phyloP scores from a whole-genome alignment of 75 land plant species.

The Gnetum montanum region DNA sequence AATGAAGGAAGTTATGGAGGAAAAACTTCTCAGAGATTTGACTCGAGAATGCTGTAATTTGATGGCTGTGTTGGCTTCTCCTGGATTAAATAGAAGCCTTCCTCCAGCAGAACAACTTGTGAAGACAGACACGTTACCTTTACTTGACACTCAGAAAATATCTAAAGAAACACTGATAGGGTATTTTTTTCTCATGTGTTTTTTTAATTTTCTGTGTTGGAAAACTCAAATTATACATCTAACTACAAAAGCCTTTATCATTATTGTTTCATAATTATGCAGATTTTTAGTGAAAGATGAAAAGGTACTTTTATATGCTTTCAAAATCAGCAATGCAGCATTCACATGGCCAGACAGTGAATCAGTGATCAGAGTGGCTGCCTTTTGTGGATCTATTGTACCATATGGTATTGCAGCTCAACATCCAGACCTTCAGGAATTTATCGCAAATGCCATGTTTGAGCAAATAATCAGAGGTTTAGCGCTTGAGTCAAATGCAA shows the following conservation, averaged over 20 bases:
- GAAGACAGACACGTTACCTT: conserved; percentile 21
- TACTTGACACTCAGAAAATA: conserved; percentile 34
- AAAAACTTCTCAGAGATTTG: conserved; percentile 77
- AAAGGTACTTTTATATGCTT: conserved; percentile 41
- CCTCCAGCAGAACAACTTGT: conserved; percentile 46
- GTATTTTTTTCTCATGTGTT: conserved; percentile 15
- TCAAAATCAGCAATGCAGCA: conserved; percentile 49
- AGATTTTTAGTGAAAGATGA: conserved; percentile 66
- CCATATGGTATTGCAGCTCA: conserved; percentile 37
- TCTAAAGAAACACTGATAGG: conserved; percentile 49
- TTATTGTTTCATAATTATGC: conserved; percentile 17
- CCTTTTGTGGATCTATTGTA: conserved; percentile 66
- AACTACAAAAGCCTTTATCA: neutral
- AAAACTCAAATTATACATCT: neutral
- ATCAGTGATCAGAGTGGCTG: conserved; percentile 50
- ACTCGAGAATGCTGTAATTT: conserved; percentile 81
- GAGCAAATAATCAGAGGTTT: conserved; percentile 63
- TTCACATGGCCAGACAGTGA: conserved; percentile 91
- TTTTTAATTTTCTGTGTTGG: neutral
- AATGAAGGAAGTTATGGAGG: conserved; percentile 86
- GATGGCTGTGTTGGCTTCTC: conserved; percentile 62
- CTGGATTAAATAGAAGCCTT: conserved; percentile 52
- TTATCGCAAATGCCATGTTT: conserved; percentile 77
- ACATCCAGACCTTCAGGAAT: conserved; percentile 51
- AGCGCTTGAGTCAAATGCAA: conserved; percentile 74